phyloP scores from a whole-genome alignment of 805 yeast species.

The Pichia ethanolica region DNA sequence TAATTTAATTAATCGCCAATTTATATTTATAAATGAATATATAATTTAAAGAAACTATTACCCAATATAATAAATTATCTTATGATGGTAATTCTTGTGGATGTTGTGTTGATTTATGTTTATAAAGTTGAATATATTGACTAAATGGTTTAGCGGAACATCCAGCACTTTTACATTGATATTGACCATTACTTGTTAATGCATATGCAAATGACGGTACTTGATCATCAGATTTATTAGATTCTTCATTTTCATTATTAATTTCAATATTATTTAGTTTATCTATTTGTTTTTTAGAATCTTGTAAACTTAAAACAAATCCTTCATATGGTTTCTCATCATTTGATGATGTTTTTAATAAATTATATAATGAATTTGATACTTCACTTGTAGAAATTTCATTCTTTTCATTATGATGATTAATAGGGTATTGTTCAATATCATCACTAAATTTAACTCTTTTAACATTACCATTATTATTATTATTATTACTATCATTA shows the following conservation, averaged over 20 bases:
- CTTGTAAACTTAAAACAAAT: too few species aligned
- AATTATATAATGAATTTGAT: too few species aligned
- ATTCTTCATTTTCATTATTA: not conserved
- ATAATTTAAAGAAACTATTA: too few species aligned
- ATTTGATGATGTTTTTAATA: too few species aligned
- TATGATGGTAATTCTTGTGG: constrained; percentile 4
- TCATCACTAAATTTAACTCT: not conserved
- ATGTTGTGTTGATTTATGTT: constrained; percentile 3
- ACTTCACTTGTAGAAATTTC: not conserved
- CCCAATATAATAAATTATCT: not conserved
- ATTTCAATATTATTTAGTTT: not conserved
- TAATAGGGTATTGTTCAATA: not conserved
- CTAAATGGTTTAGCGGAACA: not conserved
- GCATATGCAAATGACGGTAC: constrained; percentile 1
- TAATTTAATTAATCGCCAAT: too few species aligned
- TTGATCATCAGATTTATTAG: not conserved
- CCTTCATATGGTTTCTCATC: too few species aligned
- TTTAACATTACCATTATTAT: not conserved
- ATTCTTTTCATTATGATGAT: not conserved
- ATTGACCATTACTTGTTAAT: not conserved
- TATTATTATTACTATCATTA: too few species aligned
- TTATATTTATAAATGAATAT: too few species aligned
- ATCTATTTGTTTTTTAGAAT: too few species aligned
- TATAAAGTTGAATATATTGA: constrained; percentile 3
- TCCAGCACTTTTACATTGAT: not conserved